Conservation (phyloP, 179 eudicot genomes). For the Monotropa hypopitys region DNA sequence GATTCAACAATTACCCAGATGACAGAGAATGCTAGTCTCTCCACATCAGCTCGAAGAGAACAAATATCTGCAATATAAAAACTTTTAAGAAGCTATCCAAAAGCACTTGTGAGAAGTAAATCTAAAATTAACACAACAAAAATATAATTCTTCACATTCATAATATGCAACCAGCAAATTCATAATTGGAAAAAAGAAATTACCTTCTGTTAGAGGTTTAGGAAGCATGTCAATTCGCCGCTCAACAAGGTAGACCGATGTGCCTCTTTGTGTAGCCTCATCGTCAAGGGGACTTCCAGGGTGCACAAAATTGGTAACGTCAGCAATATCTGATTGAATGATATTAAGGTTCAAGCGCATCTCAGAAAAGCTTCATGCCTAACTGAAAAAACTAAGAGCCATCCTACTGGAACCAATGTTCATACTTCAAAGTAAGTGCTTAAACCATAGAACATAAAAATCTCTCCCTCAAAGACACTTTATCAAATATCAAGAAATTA, state of each 20-base stretch:
- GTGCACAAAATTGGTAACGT: slow-evolving; percentile 94
- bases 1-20: slow-evolving; percentile 51
- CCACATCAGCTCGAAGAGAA: slow-evolving; percentile 90
- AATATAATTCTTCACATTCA: not conserved
- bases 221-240: slow-evolving; percentile 98
- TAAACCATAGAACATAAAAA: not conserved
- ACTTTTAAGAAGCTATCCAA: not conserved
- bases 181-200: not conserved
- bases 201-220: slow-evolving; percentile 97
- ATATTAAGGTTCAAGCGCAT: slow-evolving; percentile 27
- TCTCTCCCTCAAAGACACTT: not conserved
- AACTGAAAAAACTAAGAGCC: not conserved
- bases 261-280: slow-evolving; percentile 93
- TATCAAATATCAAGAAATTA: not conserved
- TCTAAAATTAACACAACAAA: not conserved
- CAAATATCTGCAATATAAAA: slow-evolving; percentile 65
- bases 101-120: not conserved
- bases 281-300: slow-evolving; percentile 92
- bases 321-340: slow-evolving; percentile 73
- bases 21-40: slow-evolving; percentile 91
- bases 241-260: slow-evolving; percentile 98
- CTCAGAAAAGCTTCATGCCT: not conserved
- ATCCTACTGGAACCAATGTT: not conserved
- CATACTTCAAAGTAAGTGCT: not conserved
- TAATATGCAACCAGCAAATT: slow-evolving; percentile 1